Base-by-base conservation (phyloP, 306 rosid genomes). In the Quercus suber region DNA sequence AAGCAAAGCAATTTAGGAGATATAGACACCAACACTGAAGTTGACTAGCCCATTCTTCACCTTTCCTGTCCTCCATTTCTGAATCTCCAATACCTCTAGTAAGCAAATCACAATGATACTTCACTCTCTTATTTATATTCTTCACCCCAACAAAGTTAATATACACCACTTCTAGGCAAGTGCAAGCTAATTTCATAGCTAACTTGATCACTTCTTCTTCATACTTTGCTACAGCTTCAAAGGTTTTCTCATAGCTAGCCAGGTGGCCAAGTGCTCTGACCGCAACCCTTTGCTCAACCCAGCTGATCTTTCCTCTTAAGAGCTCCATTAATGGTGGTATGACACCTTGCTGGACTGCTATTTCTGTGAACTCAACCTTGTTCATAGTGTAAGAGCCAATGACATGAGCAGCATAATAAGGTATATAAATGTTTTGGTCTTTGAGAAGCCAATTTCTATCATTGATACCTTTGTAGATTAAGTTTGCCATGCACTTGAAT, bases 341-440 rank as follows among this genome's bases (percentile, higher is more conserved):
- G 2, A 91, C 93, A 3, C 98, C 97, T 0, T 92, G 83, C 25
- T 86, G 49, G 0, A 83, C 97, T 1, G 98, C 97, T 67, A 71
- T 59, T 68, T 89, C 85, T 12, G 93, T 91, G 43, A 90, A 93
- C 76, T 87, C 89, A 4, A 80, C 86, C 71, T 76, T 85, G 71
- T 93, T 88, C 88, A 91, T 89, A 6, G 98, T 93, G 76, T 91
- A 91, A 49, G 98, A 93, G 19, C 98, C 98, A 70, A 93, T 93
- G 10, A 91, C 85, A 56, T 93, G 98, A 43, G 95, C 95, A 15
- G 98, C 95, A 45, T 93, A 93, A 37, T 93, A 93, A 43, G 98
- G 98, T 45, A 90, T 82, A 67, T 90, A 93, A 5, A 90, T 89
- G 79, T 93, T 93, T 78, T 93, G 95, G 60, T 82, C 76, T 33